phyloP scores from a whole-genome alignment of 1,284 basidiomycete species.

The Trichosporon ovoides region DNA sequence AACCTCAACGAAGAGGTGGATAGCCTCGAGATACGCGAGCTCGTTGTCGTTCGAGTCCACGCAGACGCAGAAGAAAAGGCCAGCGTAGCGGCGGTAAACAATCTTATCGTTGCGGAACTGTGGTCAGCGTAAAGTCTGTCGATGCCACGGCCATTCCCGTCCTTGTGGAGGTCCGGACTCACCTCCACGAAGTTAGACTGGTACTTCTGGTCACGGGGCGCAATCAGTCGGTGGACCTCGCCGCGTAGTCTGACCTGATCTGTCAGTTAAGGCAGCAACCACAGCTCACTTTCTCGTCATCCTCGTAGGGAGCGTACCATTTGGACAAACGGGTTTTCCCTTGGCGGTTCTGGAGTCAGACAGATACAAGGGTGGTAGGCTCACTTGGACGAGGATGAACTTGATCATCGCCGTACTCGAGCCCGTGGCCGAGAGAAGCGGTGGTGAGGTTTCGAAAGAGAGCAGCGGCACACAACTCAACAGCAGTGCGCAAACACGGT shows the following conservation, averaged over 20 bases:
- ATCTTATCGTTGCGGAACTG: slow-evolving; percentile 95
- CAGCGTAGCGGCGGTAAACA: slow-evolving; percentile 91
- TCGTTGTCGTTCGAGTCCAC: slow-evolving; percentile 98
- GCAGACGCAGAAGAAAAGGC: slow-evolving; percentile 95
- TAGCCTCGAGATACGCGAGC: slow-evolving; percentile 91
- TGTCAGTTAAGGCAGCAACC: not conserved
- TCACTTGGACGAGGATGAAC: slow-evolving; percentile 84
- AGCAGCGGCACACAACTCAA: too few relatives aligned
- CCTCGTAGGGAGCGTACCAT: slow-evolving; percentile 94
- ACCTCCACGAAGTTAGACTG: slow-evolving; percentile 99
- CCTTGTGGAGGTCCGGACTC: slow-evolving; percentile 27
- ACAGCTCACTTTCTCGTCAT: slow-evolving; percentile 81
- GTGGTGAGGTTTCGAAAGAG: not conserved
- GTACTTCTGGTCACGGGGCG: slow-evolving; percentile 96
- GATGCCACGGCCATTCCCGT: not conserved
- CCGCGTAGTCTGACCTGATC: slow-evolving; percentile 78
- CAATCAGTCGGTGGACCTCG: slow-evolving; percentile 91
- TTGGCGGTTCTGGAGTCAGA: slow-evolving; percentile 72
- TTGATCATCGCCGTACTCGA: slow-evolving; percentile 63
- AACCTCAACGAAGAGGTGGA: slow-evolving; percentile 98
- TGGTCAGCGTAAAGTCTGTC: not conserved
- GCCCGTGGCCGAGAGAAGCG: not conserved
- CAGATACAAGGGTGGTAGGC: slow-evolving; percentile 14
- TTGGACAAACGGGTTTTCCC: slow-evolving; percentile 95
- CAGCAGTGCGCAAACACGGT: too few relatives aligned